Base-by-base conservation (phyloP, 2,329 filamentous ascomycete genomes). In the Cryphonectria radicalis region DNA sequence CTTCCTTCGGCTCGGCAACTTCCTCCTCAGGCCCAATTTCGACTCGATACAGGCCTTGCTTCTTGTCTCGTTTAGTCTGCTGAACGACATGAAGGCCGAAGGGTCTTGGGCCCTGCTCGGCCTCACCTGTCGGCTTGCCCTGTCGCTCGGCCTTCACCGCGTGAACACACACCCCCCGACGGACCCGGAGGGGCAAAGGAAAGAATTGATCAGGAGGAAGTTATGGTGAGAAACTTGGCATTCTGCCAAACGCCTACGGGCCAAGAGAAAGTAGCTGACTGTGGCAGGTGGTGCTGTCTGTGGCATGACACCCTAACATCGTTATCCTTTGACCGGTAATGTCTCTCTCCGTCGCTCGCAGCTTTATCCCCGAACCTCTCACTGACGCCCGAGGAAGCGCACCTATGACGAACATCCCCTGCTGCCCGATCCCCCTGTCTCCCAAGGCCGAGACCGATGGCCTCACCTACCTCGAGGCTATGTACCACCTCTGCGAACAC, bases 51-150 rank as follows among this genome's bases (percentile, higher is more conserved):
- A 91, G 77, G 89, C 89, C 0, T 80, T 91, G 57, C 81, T 91
- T 0, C 84, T 91, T 60, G 88, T 88, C 4, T 86, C 88, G 42
- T 91, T 91, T 73, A 89, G 90, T 2, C 81, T 91, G 2, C 81
- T 91, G 37, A 91, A 91, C 74, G 89, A 91, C 72, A 91, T 91
- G 89, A 91, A 91, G 76, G 89, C 89, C 1, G 89, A 91, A 76
- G 89, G 88, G 0, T 91, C 89, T 0, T 91, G 89, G 89, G 89
- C 89, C 0, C 78, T 91, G 68, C 84, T 90, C 66, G 89, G 89
- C 0, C 84, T 91, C 62, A 90, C 89, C 0, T 90, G 89, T 73
- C 85, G 89, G 37, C 82, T 91, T n/a, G 89, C 89, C 0, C 89
- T 91, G 76, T 90, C 89, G 0, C 81, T 91, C 1, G 89, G 89